phyloP scores from a whole-genome alignment of 2,329 filamentous ascomycete genomes.

The Diaporthe sp. region DNA sequence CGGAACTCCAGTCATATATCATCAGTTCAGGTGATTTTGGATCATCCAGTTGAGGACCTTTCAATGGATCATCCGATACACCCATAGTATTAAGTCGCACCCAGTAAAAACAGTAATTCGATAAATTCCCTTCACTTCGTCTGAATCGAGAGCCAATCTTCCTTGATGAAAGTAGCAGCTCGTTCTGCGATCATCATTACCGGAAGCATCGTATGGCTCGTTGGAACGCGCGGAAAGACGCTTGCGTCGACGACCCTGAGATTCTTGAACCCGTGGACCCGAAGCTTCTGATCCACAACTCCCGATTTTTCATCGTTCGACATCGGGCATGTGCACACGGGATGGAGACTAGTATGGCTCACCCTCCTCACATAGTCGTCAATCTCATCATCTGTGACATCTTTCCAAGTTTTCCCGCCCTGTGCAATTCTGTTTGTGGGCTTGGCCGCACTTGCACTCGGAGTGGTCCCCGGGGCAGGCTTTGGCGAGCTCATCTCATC shows the following conservation, averaged over 20 bases:
- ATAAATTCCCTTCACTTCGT: too few species aligned
- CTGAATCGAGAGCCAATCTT: background rate
- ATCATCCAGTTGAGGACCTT: too few species aligned
- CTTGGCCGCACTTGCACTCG: background rate
- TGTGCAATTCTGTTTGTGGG: too few species aligned
- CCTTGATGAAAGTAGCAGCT: background rate
- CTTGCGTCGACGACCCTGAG: slow-evolving; percentile 49
- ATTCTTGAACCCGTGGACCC: slow-evolving; percentile 47
- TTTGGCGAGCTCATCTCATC: background rate
- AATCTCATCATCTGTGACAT: slow-evolving; percentile 49
- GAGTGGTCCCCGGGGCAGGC: background rate
- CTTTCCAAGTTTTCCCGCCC: slow-evolving; percentile 43
- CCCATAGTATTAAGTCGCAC: too few species aligned
- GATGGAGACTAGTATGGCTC: slow-evolving; percentile 50
- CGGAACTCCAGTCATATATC: too few species aligned
- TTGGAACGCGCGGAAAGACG: slow-evolving; percentile 49
- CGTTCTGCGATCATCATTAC: slow-evolving; percentile 47
- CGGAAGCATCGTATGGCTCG: slow-evolving; percentile 49
- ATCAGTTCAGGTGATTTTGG: too few species aligned
- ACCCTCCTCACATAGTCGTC: slow-evolving; percentile 47
- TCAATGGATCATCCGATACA: too few species aligned
- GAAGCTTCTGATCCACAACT: slow-evolving; percentile 47
- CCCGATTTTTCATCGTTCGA: slow-evolving; percentile 44
- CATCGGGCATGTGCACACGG: slow-evolving; percentile 58
- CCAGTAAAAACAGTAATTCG: too few species aligned